Conservation (phyloP, 306 rosid species). For the Casuarina equisetifolia region DNA sequence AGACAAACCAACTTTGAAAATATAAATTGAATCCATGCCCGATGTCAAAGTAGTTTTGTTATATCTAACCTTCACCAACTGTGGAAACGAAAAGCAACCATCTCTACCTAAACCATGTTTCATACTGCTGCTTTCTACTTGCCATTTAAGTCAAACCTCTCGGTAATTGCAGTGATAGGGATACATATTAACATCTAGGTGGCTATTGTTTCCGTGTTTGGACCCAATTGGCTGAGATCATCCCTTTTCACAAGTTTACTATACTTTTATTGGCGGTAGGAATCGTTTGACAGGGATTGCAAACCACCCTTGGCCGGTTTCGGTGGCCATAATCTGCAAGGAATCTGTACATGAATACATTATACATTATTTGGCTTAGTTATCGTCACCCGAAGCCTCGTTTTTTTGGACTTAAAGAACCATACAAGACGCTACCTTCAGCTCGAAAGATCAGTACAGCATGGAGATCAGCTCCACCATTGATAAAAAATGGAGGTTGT, state of each 20-base stretch:
- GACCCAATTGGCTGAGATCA: background rate
- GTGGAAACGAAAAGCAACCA: background rate
- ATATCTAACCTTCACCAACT: background rate
- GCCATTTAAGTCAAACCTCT: background rate
- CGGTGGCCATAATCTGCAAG: background rate
- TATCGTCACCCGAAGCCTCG: too few relatives aligned
- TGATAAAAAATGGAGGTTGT: constrained; percentile 33
- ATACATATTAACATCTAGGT: background rate
- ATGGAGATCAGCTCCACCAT: constrained; percentile 34
- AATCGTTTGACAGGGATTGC: background rate
- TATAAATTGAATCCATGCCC: background rate
- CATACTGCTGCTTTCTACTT: background rate
- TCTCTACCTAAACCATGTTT: background rate
- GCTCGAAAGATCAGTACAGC: background rate
- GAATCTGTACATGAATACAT: too few relatives aligned
- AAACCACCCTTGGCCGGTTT: background rate
- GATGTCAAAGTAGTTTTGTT: background rate
- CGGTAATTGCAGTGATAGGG: background rate
- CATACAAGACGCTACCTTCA: background rate
- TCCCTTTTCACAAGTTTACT: too few relatives aligned
- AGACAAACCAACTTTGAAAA: background rate
- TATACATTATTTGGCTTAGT: too few relatives aligned
- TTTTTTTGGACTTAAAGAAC: too few relatives aligned
- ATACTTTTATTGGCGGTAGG: too few relatives aligned
- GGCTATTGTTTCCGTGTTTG: background rate